These are phyloP conservation scores for Aureobasidium sp. DNA, from an alignment of 2,329 filamentous ascomycete species.

Conservation along the genomic window DNA sequence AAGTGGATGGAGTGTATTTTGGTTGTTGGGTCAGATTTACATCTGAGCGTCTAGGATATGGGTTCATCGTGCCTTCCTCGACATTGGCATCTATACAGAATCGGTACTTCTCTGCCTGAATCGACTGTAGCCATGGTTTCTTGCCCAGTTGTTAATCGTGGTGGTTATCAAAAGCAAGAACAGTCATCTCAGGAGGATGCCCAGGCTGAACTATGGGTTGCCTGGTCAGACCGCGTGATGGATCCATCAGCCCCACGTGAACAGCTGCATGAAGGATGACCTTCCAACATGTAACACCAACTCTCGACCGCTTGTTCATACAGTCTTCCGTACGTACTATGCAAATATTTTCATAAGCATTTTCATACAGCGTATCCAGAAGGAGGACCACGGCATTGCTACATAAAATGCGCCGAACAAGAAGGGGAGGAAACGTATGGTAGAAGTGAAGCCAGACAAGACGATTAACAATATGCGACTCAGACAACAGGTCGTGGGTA, in stretches of 20 bases:
- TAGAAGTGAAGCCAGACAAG: not conserved
- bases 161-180: not conserved
- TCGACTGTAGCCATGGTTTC: not conserved
- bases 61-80: constrained; percentile 6
- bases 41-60: constrained; percentile 8
- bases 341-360: not conserved
- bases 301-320: not conserved
- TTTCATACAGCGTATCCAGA: constrained; percentile 1
- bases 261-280: constrained; percentile 5
- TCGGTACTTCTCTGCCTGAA: not conserved
- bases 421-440: not conserved
- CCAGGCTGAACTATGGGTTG: constrained; percentile 7
- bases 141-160: not conserved
- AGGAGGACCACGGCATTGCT: not conserved
- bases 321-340: too few species aligned
- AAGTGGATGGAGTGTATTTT: not conserved
- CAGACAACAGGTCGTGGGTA: constrained; percentile 8
- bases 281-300: not conserved
- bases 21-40: not conserved
- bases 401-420: not conserved
- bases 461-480: constrained; percentile 1
- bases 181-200: not conserved
- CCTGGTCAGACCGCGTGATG: constrained; percentile 9
- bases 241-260: constrained; percentile 1
- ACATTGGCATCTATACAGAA: not conserved